Conservation (phyloP, 441 rosid species). For the Bocquillonia castaneifolia region DNA sequence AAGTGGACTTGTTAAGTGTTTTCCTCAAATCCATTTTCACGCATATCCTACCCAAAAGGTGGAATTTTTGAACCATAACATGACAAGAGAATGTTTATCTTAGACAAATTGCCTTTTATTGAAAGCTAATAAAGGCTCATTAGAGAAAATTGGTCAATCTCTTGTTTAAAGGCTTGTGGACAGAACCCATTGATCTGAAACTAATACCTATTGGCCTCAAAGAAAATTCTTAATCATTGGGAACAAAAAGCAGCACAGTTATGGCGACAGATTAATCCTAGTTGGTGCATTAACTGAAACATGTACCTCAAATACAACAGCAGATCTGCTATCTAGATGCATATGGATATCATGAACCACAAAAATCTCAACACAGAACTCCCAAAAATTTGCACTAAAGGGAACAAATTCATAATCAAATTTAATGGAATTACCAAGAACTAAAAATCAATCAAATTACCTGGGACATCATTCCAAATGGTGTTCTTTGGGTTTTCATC, state of each 20-base stretch:
- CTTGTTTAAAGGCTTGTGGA: neutral
- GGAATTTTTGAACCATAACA: no score
- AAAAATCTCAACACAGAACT: neutral
- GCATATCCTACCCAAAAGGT: no score
- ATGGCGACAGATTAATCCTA: neutral
- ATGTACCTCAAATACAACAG: neutral
- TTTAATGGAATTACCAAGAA: conserved; percentile 13
- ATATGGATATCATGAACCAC: neutral
- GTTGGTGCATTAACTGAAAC: neutral
- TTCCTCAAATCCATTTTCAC: no score
- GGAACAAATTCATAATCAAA: neutral
- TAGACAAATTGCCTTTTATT: no score
- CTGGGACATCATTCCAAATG: conserved; percentile 89
- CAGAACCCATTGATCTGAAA: neutral
- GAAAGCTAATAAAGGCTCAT: no score
- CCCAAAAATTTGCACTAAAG: neutral
- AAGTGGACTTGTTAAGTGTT: no score
- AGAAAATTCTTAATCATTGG: neutral
- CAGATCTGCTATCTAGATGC: neutral
- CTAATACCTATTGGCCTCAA: neutral
- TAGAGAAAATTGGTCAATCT: no score
- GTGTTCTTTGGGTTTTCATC: conserved; percentile 68
- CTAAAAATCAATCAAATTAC: conserved; percentile 31
- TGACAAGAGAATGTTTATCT: no score
- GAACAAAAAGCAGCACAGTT: neutral